phyloP scores from a whole-genome alignment of 2,329 filamentous ascomycete species.

The Nannizziopsis arthrosporioides region DNA sequence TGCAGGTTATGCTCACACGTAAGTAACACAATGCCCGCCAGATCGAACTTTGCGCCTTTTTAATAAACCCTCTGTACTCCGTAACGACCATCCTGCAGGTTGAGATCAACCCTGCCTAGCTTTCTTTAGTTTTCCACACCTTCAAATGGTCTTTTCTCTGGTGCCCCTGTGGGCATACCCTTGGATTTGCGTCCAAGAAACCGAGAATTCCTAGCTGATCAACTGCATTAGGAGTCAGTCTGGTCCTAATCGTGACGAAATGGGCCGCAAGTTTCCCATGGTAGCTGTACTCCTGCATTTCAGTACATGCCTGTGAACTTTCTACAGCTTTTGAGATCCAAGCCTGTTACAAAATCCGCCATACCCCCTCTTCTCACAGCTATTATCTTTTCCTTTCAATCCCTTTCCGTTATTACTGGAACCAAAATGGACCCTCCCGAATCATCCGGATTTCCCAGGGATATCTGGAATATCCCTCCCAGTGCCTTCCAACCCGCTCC shows the following conservation, averaged over 20 bases:
- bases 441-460: neutral
- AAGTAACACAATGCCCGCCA: neutral
- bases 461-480: slow-evolving; percentile 2
- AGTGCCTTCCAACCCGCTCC: neutral
- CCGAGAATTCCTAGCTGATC: neutral
- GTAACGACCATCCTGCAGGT: slow-evolving; percentile 4
- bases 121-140: neutral
- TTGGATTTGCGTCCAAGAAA: slow-evolving; percentile 5
- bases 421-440: neutral
- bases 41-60: neutral
- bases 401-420: neutral
- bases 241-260: neutral
- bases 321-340: neutral
- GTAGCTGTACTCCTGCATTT: neutral
- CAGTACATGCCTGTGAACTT: neutral
- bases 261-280: slow-evolving; percentile 5
- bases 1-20: neutral
- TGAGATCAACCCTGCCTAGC: slow-evolving; percentile 1
- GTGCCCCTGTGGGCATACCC: neutral
- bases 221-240: neutral
- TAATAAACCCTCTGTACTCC: neutral
- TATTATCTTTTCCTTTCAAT: neutral
- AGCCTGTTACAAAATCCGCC: neutral
- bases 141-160: neutral
- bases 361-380: neutral